Conservation (phyloP, 345 rosid genomes). For the Euphorbia lathyris region DNA sequence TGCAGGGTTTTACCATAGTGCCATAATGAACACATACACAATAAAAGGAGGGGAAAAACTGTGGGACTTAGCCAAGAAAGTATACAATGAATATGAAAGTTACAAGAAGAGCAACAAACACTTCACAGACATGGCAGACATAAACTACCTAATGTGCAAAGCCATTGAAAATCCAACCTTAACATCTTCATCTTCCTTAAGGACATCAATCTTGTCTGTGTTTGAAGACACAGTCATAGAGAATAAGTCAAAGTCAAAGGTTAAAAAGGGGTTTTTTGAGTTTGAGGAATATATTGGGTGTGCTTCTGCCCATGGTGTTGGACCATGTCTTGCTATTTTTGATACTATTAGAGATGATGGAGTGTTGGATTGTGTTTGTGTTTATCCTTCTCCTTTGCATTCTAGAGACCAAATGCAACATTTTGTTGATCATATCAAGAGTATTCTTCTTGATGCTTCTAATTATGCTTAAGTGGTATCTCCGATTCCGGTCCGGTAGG, state of each 20-base stretch:
- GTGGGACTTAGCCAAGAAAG: constrained; percentile 42
- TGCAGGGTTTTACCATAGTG: constrained; percentile 53
- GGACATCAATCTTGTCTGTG: constrained; percentile 43
- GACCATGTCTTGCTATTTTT: constrained; percentile 43
- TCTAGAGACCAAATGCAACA: constrained; percentile 45
- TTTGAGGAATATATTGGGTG: constrained; percentile 48
- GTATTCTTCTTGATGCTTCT: constrained; percentile 29
- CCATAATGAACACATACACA: constrained; percentile 36
- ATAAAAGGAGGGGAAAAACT: constrained; percentile 33
- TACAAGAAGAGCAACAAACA: constrained; percentile 38
- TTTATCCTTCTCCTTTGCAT: constrained; percentile 51
- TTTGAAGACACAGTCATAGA: constrained; percentile 46
- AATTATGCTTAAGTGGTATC: background rate
- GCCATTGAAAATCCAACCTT: constrained; percentile 49
- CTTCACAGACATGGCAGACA: constrained; percentile 50
- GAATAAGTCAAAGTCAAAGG: constrained; percentile 16
- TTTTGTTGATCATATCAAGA: constrained; percentile 39
- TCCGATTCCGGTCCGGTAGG: no score
- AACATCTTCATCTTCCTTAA: constrained; percentile 38
- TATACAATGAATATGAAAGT: constrained; percentile 25
- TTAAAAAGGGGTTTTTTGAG: constrained; percentile 24
- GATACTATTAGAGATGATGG: constrained; percentile 46
- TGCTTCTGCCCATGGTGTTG: constrained; percentile 48
- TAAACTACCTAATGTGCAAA: constrained; percentile 50
- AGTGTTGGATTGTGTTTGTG: constrained; percentile 37